Conservation (phyloP, 495 filamentous ascomycete species). For the Xylaria bambusicola region DNA sequence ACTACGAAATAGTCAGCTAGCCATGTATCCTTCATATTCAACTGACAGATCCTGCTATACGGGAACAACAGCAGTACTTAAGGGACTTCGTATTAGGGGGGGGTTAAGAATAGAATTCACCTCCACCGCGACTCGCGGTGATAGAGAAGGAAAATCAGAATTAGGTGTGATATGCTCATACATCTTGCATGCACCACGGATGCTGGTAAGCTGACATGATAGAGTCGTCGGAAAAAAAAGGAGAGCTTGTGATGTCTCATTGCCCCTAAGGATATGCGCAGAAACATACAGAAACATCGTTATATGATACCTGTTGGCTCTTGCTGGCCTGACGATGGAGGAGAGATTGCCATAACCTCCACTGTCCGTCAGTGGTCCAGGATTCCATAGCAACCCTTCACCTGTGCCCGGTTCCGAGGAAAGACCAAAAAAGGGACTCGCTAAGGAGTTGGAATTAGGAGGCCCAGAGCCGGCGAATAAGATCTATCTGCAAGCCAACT, state of each 20-base stretch:
- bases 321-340: not conserved
- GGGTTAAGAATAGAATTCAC: not conserved
- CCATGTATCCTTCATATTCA: too few species aligned
- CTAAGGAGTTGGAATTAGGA: not conserved
- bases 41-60: not conserved
- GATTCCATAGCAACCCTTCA: not conserved
- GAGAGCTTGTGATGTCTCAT: not conserved
- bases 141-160: not conserved
- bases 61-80: not conserved
- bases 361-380: not conserved
- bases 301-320: not conserved
- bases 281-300: not conserved
- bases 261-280: not conserved
- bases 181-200: not conserved
- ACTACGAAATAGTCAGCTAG: too few species aligned
- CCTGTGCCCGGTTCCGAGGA: not conserved
- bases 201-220: conserved; percentile 14
- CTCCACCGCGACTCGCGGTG: not conserved
- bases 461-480: not conserved
- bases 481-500: not conserved
- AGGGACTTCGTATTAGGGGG: not conserved
- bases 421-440: not conserved
- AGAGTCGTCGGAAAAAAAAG: not conserved
- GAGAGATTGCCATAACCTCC: not conserved
- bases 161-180: not conserved